phyloP scores from a whole-genome alignment of 2,329 filamentous ascomycete species.

The Exophiala spinifera region DNA sequence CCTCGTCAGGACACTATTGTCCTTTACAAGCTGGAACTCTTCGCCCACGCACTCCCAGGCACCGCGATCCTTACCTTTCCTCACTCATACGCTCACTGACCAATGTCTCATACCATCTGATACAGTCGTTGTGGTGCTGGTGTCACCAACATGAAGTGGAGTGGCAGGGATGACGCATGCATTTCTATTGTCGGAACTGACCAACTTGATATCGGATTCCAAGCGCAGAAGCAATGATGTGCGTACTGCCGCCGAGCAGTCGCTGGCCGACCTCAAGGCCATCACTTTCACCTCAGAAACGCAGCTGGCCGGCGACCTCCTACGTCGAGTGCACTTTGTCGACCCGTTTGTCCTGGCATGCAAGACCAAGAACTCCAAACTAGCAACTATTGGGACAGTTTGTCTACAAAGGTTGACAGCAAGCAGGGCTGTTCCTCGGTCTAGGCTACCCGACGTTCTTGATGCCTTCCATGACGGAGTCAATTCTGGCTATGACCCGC shows the following conservation, averaged over 20 bases:
- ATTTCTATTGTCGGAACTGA: slow-evolving; percentile 81
- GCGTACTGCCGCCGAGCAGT: slow-evolving; percentile 85
- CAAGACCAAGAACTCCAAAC: slow-evolving; percentile 82
- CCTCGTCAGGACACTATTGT: slow-evolving; percentile 10
- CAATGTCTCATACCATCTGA: not conserved
- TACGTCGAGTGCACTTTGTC: slow-evolving; percentile 76
- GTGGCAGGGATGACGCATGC: slow-evolving; percentile 29
- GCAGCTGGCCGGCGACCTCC: slow-evolving; percentile 74
- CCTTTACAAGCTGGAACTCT: not conserved
- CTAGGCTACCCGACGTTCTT: slow-evolving; percentile 78
- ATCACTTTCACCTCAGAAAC: slow-evolving; percentile 72
- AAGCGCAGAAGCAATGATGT: slow-evolving; percentile 92
- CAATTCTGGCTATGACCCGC: slow-evolving; percentile 73
- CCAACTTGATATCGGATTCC: slow-evolving; percentile 89
- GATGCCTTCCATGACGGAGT: slow-evolving; percentile 84
- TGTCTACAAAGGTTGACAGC: slow-evolving; percentile 88
- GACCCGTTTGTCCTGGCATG: slow-evolving; percentile 94
- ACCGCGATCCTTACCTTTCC: too few relatives aligned
- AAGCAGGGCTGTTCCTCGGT: slow-evolving; percentile 71
- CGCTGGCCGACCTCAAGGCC: slow-evolving; percentile 80
- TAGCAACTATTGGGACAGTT: slow-evolving; percentile 80
- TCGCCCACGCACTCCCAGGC: too few relatives aligned
- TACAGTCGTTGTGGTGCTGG: not conserved
- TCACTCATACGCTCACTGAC: not conserved
- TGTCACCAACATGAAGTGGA: slow-evolving; percentile 15